Evolutionary conservation across 345 rosid genomes (phyloP).

Genomic region (Lepidium aucheri): DNA sequence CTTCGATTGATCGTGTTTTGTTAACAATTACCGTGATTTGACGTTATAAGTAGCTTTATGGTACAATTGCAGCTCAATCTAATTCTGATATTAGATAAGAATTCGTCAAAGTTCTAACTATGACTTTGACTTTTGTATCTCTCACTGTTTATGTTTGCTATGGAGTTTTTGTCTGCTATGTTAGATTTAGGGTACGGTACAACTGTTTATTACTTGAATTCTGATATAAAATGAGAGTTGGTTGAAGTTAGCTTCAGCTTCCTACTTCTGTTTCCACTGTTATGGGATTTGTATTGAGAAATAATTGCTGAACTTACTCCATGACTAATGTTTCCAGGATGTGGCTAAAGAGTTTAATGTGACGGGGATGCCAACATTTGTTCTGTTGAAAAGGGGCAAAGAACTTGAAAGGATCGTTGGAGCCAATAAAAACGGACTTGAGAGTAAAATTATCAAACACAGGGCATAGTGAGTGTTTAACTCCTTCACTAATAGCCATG

Average conservation of each 20-base stretch:
- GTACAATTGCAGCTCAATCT: not conserved
- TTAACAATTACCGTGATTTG: no score
- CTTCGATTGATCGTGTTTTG: not conserved
- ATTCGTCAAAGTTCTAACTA: not conserved
- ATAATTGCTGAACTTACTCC: not conserved
- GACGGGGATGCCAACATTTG: slow-evolving; percentile 87
- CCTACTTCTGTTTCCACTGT: not conserved
- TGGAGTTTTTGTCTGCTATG: not conserved
- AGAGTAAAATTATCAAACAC: slow-evolving; percentile 42
- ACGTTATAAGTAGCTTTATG: no score
- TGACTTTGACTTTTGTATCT: not conserved
- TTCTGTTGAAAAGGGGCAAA: slow-evolving; percentile 69
- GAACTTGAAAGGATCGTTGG: slow-evolving; percentile 68
- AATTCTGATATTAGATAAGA: not conserved
- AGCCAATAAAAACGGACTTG: slow-evolving; percentile 50
- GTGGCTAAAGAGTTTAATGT: slow-evolving; percentile 66
- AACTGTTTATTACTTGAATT: not conserved
- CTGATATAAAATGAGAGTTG: not conserved
- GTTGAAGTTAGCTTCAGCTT: not conserved
- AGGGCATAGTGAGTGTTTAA: not conserved
- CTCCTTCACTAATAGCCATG: not conserved
- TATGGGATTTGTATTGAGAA: not conserved
- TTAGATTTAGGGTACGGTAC: not conserved
- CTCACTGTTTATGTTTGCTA: not conserved
- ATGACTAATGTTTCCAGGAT: slow-evolving; percentile 32